phyloP scores from a whole-genome alignment of 2,329 filamentous ascomycete species.

The Alternaria solani region DNA sequence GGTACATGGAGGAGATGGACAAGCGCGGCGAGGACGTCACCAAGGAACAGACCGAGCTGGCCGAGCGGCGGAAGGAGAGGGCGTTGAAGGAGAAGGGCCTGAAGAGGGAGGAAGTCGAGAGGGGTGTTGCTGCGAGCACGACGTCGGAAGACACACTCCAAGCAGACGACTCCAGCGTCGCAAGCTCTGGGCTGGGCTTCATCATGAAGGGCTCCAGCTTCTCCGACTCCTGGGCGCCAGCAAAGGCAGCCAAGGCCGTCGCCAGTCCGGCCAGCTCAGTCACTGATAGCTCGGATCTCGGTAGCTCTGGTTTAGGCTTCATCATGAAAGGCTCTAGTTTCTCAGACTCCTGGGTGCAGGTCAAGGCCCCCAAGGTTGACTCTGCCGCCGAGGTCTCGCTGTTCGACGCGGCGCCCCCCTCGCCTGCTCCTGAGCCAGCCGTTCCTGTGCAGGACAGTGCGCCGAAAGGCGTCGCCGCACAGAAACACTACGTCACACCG shows the following conservation, averaged over 20 bases:
- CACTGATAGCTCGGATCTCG: slow-evolving; percentile 7
- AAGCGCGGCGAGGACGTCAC: slow-evolving; percentile 63
- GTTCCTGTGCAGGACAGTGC: slow-evolving; percentile 10
- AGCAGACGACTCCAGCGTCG: slow-evolving; percentile 15
- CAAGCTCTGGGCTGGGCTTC: slow-evolving; percentile 31
- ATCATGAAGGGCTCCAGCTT: slow-evolving; percentile 40
- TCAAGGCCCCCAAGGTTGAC: slow-evolving; percentile 15
- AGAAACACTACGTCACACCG: slow-evolving; percentile 53
- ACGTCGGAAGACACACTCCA: slow-evolving; percentile 23
- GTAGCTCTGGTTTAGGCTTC: slow-evolving; percentile 29
- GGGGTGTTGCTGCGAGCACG: slow-evolving; percentile 19
- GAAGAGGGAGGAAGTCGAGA: slow-evolving; percentile 24
- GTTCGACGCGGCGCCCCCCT: slow-evolving; percentile 31
- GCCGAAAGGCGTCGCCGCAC: slow-evolving; percentile 26
- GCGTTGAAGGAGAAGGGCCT: slow-evolving; percentile 60
- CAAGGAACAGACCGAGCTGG: slow-evolving; percentile 55
- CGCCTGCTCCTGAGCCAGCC: slow-evolving; percentile 20
- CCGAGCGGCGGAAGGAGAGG: slow-evolving; percentile 60
- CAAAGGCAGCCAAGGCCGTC: neutral
- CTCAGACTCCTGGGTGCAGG: slow-evolving; percentile 16
- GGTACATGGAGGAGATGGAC: slow-evolving; percentile 67
- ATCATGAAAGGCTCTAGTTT: slow-evolving; percentile 41
- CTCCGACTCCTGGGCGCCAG: slow-evolving; percentile 9
- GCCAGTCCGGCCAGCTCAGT: slow-evolving; percentile 12
- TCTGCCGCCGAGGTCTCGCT: slow-evolving; percentile 28